These are phyloP conservation scores for Vigna unguiculata DNA, from an alignment of 306 rosid genomes.

Conservation along the genomic window DNA sequence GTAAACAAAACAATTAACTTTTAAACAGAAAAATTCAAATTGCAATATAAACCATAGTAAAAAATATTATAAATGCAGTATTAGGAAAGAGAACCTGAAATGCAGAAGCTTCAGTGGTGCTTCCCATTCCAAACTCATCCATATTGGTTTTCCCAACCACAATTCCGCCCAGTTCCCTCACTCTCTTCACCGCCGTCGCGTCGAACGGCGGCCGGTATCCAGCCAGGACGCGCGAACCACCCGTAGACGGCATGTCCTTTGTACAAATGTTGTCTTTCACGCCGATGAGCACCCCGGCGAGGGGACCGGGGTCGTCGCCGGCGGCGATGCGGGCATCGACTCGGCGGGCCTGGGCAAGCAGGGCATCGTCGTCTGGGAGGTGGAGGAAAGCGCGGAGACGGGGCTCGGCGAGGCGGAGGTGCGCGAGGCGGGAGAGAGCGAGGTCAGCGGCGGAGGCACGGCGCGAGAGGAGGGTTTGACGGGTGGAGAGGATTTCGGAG, in stretches of 20 bases:
- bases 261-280: conserved; percentile 97
- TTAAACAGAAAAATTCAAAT: background rate
- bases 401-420: conserved; percentile 78
- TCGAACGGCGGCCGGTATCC: conserved; percentile 87
- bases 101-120: conserved; percentile 94
- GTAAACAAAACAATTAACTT: background rate
- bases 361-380: conserved; percentile 54
- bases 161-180: conserved; percentile 81
- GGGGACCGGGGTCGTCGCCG: conserved; percentile 73
- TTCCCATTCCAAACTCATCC: conserved; percentile 99
- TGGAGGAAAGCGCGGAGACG: conserved; percentile 85
- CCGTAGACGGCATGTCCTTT: conserved; percentile 88
- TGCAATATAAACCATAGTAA: background rate
- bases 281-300: conserved; percentile 87
- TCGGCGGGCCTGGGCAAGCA: conserved; percentile 60
- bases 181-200: conserved; percentile 81
- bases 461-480: conserved; percentile 81
- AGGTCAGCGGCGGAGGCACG: conserved; percentile 69
- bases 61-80: background rate
- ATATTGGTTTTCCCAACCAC: conserved; percentile 91
- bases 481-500: conserved; percentile 85
- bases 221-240: conserved; percentile 76
- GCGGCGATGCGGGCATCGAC: conserved; percentile 61
- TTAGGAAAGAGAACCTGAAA: conserved; percentile 67
- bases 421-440: conserved; percentile 64